These are phyloP conservation scores for Lophiostoma macrostomum DNA, from an alignment of 495 filamentous ascomycete species.

Conservation along the genomic window DNA sequence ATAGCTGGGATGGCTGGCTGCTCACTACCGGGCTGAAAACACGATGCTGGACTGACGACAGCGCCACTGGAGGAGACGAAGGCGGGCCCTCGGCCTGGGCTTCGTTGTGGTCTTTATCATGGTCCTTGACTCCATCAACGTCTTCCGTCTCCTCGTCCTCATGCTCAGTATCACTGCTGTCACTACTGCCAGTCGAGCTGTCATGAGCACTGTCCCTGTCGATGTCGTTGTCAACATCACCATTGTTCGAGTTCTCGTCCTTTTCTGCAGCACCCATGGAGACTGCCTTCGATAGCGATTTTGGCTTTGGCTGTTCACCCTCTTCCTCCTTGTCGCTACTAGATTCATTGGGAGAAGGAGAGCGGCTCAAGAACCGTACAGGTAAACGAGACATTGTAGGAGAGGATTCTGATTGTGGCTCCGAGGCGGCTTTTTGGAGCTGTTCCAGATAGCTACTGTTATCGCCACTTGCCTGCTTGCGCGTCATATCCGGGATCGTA, in stretches of 20 bases:
- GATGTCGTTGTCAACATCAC: background rate
- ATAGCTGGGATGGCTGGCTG: slow-evolving; percentile 1
- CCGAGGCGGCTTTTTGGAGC: too few species aligned
- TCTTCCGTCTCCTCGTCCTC: slow-evolving; percentile 20
- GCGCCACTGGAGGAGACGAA: slow-evolving; percentile 9
- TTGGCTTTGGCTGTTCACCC: background rate
- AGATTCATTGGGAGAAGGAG: too few species aligned
- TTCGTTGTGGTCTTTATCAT: too few species aligned
- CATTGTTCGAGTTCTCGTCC: background rate
- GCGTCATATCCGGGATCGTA: too few species aligned
- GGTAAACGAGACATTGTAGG: too few species aligned
- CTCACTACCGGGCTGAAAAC: background rate
- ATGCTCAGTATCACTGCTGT: background rate
- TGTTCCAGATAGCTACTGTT: too few species aligned
- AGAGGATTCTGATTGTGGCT: too few species aligned
- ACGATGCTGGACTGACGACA: background rate
- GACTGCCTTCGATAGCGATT: background rate
- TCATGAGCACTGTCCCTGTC: background rate
- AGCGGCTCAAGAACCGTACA: too few species aligned
- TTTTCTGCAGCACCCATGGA: background rate
- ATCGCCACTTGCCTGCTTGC: too few species aligned
- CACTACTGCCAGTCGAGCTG: background rate
- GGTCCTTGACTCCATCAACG: background rate
- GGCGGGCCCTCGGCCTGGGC: slow-evolving; percentile 1
- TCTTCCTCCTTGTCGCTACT: slow-evolving; percentile 2